Evolutionary conservation across 1,284 basidiomycete species (phyloP), one percentile per base, ranked within the genome.

Genomic region (Sanghuangporus sanghuang): DNA sequence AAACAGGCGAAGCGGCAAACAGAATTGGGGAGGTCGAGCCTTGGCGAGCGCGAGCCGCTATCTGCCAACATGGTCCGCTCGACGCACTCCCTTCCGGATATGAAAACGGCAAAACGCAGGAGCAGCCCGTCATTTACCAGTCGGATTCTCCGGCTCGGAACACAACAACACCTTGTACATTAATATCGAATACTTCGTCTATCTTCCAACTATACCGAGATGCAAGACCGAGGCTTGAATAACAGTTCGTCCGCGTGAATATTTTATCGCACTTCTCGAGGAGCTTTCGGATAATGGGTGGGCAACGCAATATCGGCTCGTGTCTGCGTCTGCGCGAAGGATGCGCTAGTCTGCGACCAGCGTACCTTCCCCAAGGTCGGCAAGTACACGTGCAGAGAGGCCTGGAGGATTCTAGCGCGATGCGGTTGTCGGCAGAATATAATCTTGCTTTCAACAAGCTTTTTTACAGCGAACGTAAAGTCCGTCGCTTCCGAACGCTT

Each of bases 71-170:
- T 38, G 18, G 42, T 65, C 14, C 64, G 64, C 16, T 14, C 59
- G 32, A 55, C 64, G 36, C 64, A 62, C 32, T 65, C 64, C 6
- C 64, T 65, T 11, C 64, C 64, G 3, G 60, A 65, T 35, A 62
- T 65, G 18, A 65, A 65, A 53, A 21, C 54, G 39, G 48, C 60
- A 40, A 62, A 62, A 40, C 59, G 64, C 7, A 54, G 64, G n/a
- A 62, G 64, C 46, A 61, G 46, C 58, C 23, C 50, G 8, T 58
- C 60, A 1, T 58, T 65, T 53, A 38, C 64, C 36, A 42, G 55
- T 32, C 52, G 64, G 8, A 8, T 62, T 38, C 32, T 65, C 27
- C 58, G 60, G 35, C 35, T 65, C 21, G 64, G 64, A n/a, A 39
- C 52, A 18, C 63, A 60, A 18, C 63, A 60, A 38, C 63, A 61